A percentile compares a stretch with the other conserved stretches of the same genome.
Evolutionary conservation across 129 eudicot genomes (phyloP).

Genomic region (Tagetes erecta): DNA sequence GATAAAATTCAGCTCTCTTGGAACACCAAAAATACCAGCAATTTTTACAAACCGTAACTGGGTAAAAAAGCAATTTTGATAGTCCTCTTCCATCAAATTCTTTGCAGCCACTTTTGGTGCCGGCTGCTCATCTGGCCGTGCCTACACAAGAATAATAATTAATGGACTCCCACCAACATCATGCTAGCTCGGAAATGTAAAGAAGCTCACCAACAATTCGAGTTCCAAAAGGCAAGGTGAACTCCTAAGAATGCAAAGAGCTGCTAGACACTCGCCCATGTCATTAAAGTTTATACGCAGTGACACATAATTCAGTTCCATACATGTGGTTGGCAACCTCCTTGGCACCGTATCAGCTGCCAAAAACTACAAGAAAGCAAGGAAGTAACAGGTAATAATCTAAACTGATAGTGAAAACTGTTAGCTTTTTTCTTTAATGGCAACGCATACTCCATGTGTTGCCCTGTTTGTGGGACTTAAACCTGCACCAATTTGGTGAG

Average conservation of each 20-base stretch:
- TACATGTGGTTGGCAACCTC: slow-evolving; percentile 63
- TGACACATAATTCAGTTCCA: slow-evolving; percentile 70
- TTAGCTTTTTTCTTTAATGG: neutral
- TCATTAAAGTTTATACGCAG: slow-evolving; percentile 72
- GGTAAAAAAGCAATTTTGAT: slow-evolving; percentile 42
- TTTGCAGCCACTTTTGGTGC: slow-evolving; percentile 27
- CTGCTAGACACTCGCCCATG: slow-evolving; percentile 64
- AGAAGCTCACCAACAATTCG: slow-evolving; percentile 67
- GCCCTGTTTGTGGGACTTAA: too few relatives aligned
- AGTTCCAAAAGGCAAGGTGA: slow-evolving; percentile 87
- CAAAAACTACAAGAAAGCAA: slow-evolving; percentile 52
- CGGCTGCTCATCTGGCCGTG: slow-evolving; percentile 69
- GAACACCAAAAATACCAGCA: slow-evolving; percentile 54
- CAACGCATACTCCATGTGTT: too few relatives aligned
- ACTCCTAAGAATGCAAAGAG: slow-evolving; percentile 87
- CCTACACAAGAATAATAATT: slow-evolving; percentile 39
- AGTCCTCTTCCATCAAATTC: slow-evolving; percentile 44
- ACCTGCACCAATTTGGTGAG: too few relatives aligned
- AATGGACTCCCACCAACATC: neutral
- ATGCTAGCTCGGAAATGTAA: neutral
- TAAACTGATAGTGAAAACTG: slow-evolving; percentile 6
- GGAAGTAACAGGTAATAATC: neutral
- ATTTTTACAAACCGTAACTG: slow-evolving; percentile 63
- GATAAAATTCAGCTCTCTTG: slow-evolving; percentile 66
- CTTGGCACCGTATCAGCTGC: slow-evolving; percentile 75